Evolutionary conservation across 1,284 basidiomycete species (phyloP), one percentile per base, ranked within the genome.

Genomic region (Vanrija pseudolonga): DNA sequence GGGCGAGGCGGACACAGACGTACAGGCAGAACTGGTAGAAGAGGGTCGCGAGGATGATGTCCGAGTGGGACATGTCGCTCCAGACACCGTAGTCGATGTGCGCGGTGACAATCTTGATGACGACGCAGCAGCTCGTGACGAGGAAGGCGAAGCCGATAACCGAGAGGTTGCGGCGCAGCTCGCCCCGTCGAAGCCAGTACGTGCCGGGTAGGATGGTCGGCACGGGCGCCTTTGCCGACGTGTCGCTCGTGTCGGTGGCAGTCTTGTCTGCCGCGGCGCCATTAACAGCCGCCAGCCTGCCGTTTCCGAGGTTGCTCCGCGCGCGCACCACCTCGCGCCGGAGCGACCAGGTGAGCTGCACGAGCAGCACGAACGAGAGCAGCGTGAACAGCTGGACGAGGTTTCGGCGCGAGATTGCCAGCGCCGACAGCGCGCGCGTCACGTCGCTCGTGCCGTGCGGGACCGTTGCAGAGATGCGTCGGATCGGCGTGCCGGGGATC

Each of bases 1-100:
- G 86, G 0, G 93, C 95, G 32, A 99, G 80, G 20, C 95, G 83
- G 47, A 96, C 84, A 50, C 89, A 89, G 46, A 88, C 82, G 71
- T 98, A 98, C 50, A 98, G 80, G 43, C 89, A 86, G 64, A 91
- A 86, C 71, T 98, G 96, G 74, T 89, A 98, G 76, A 95, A 90
- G 44, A 89, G 71, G 0, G 90, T 85, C 20, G 84, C 83, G 12
- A 88, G 78, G 18, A 84, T 77, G 47, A 91, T 81, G 68, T 98
- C 95, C 57, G 90, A 84, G 59, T 83, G 80, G 61, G 83, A 84
- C 74, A 93, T 79, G 77, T 90, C 88, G 46, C 67, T 67, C 75
- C 73, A 76, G 1, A 74, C 67, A 0, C 69, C 67, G 40, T 60
- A 48, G 12, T 69, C 68, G 38, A 76, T 66, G 41, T 62, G 57